Percentiles rank a stretch among this genome's conserved stretches.
These are phyloP conservation scores for Carex arenaria DNA, from an alignment of 202 grass and related monocot genomes.

Conservation along the genomic window DNA sequence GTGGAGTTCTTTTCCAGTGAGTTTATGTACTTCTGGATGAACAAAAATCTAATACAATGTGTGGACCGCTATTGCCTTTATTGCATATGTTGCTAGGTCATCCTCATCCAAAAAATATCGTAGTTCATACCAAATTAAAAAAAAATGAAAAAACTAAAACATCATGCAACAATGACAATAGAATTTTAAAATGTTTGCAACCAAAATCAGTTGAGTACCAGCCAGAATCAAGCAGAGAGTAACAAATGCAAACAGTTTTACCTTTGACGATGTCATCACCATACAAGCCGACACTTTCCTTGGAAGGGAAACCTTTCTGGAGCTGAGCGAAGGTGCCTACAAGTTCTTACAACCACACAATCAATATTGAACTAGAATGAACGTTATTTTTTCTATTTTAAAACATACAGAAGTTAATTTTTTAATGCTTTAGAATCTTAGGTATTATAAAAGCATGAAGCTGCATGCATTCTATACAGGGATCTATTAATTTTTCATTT, in stretches of 20 bases:
- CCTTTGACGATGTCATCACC: conserved; percentile 49
- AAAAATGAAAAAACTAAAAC: neutral
- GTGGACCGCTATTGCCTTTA: conserved; percentile 38
- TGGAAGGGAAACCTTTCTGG: conserved; percentile 36
- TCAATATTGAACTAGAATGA: too few relatives aligned
- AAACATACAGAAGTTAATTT: too few relatives aligned
- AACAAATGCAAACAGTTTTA: neutral
- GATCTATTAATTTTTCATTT: too few relatives aligned
- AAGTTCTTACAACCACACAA: neutral
- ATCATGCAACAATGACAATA: neutral
- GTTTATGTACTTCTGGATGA: conserved; percentile 31
- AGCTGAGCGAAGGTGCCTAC: conserved; percentile 41
- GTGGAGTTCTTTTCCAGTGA: conserved; percentile 31
- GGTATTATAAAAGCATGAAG: too few relatives aligned
- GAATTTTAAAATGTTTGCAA: neutral
- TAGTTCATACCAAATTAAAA: neutral
- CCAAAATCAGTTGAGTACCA: neutral
- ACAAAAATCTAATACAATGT: conserved; percentile 39
- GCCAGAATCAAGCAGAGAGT: neutral
- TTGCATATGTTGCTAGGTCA: conserved; percentile 42
- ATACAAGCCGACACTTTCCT: conserved; percentile 37
- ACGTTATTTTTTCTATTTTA: too few relatives aligned
- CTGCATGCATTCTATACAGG: too few relatives aligned
- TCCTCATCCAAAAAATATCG: conserved; percentile 34
- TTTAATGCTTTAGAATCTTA: too few relatives aligned